Conservation (phyloP, 1,139 yeast species). For the Candida sanyaensis region DNA sequence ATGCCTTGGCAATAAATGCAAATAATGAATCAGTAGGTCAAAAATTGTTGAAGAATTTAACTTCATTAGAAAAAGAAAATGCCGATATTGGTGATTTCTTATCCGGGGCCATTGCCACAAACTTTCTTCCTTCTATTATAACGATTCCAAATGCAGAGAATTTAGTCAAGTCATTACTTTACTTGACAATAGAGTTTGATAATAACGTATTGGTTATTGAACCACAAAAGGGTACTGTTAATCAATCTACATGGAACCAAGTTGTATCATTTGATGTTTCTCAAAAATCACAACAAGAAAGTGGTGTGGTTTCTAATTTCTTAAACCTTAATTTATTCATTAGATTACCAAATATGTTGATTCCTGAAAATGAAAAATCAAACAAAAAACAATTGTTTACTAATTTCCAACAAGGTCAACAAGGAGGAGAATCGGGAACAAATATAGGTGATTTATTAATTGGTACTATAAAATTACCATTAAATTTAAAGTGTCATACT, state of each 20-base stretch:
- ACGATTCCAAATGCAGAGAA: slow-evolving; percentile 54
- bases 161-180: slow-evolving; percentile 58
- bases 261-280: slow-evolving; percentile 92
- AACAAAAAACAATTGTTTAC: slow-evolving; percentile 33
- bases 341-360: slow-evolving; percentile 68
- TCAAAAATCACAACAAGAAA: slow-evolving; percentile 37
- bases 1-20: slow-evolving; percentile 53
- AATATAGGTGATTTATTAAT: slow-evolving; percentile 44
- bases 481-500: slow-evolving; percentile 40
- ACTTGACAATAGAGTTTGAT: slow-evolving; percentile 75
- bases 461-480: slow-evolving; percentile 46
- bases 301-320: slow-evolving; percentile 40
- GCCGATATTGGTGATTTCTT: slow-evolving; percentile 25
- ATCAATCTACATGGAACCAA: slow-evolving; percentile 68
- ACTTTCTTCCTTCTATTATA: slow-evolving; percentile 65
- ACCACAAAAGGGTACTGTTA: slow-evolving; percentile 69
- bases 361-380: slow-evolving; percentile 45
- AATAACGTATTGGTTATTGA: slow-evolving; percentile 83
- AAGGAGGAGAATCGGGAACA: slow-evolving; percentile 3
- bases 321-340: slow-evolving; percentile 73
- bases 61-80: slow-evolving; percentile 22
- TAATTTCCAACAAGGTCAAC: slow-evolving; percentile 16
- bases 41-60: slow-evolving; percentile 35
- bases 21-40: slow-evolving; percentile 39
- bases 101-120: slow-evolving; percentile 38